Evolutionary conservation across 2,329 filamentous ascomycete species (phyloP).

Genomic region (Apiospora sp.): DNA sequence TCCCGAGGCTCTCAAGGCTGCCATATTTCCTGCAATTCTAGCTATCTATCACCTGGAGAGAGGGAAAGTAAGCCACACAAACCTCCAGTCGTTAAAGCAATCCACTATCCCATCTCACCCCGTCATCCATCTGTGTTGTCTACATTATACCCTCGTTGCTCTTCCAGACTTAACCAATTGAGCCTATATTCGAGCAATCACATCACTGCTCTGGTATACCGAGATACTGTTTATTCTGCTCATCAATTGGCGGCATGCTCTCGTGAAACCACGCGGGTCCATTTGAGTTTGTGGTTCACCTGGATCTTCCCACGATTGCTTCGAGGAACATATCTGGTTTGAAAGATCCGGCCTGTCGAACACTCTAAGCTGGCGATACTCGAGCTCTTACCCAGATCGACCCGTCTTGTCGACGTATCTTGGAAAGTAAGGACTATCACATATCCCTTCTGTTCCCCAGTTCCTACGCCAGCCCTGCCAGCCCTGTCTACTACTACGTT

Average conservation of each 20-base stretch:
- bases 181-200: slow-evolving; percentile 12
- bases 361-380: background rate
- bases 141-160: background rate
- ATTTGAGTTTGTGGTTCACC: slow-evolving; percentile 14
- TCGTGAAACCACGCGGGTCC: slow-evolving; percentile 1
- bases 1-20: slow-evolving; percentile 18
- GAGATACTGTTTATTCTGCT: background rate
- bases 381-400: background rate
- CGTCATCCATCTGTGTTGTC: slow-evolving; percentile 6
- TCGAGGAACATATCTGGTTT: background rate
- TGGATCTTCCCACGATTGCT: slow-evolving; percentile 20
- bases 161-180: slow-evolving; percentile 1
- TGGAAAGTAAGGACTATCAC: slow-evolving; percentile 12
- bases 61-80: background rate
- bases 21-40: slow-evolving; percentile 5
- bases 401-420: background rate
- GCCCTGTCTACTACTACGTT: background rate
- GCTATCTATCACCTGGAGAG: background rate
- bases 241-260: slow-evolving; percentile 2
- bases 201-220: background rate
- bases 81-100: slow-evolving; percentile 17
- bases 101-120: background rate
- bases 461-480: slow-evolving; percentile 17
- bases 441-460: background rate
- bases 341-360: background rate